phyloP scores from a whole-genome alignment of 257 asterid species.

The Ballota nigra region DNA sequence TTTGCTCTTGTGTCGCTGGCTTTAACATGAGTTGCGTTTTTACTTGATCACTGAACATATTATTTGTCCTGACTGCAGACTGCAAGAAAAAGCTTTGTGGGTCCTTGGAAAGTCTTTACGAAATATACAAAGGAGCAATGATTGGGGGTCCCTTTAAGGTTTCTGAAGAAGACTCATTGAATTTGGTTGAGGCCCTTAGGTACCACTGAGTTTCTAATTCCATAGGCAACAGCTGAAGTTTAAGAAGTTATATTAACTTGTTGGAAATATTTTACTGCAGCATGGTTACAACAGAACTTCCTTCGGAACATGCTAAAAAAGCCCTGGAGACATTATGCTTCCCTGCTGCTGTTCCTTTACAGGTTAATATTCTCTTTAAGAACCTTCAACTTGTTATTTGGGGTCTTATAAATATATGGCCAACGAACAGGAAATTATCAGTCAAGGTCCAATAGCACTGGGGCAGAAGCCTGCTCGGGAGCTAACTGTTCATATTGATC shows the following conservation, averaged over 20 bases:
- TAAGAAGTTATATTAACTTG: conserved; percentile 27
- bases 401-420: conserved; percentile 28
- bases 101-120: conserved; percentile 82
- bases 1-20: not conserved
- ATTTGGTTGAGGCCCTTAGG: conserved; percentile 98
- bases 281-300: conserved; percentile 90
- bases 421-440: conserved; percentile 71
- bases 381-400: conserved; percentile 19
- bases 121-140: conserved; percentile 88
- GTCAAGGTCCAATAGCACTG: conserved; percentile 75
- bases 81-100: conserved; percentile 90
- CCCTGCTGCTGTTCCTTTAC: conserved; percentile 79
- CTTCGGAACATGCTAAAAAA: conserved; percentile 89
- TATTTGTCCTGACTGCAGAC: conserved; percentile 44
- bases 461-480: conserved; percentile 93
- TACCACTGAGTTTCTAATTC: conserved; percentile 30
- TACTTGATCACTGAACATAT: conserved; percentile 9
- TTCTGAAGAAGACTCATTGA: conserved; percentile 91
- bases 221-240: conserved; percentile 15
- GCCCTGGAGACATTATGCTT: conserved; percentile 86
- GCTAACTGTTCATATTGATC: conserved; percentile 91
- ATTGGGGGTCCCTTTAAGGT: conserved; percentile 86
- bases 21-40: conserved; percentile 10
- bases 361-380: conserved; percentile 49
- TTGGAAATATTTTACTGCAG: conserved; percentile 47